Conservation (phyloP, 106 monocot genomes). For the Posidonia australis region DNA sequence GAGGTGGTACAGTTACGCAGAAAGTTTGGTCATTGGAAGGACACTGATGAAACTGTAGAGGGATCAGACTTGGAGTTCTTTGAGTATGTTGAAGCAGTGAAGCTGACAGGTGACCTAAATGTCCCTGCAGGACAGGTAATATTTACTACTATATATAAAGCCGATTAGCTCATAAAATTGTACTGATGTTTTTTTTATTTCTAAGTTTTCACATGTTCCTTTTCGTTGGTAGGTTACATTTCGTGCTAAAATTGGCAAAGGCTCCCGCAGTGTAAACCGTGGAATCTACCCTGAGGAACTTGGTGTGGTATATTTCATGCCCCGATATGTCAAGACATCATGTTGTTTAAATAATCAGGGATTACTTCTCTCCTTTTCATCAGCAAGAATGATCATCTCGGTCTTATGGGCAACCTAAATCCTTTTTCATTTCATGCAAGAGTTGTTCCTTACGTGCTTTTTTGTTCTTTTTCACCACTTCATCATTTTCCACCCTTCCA, state of each 20-base stretch:
- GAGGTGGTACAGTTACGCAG: slow-evolving; percentile 74
- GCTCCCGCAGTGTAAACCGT: slow-evolving; percentile 39
- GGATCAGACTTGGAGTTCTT: slow-evolving; percentile 66
- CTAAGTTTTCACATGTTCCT: slow-evolving; percentile 2
- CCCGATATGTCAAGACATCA: neutral
- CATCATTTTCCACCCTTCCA: too few species aligned
- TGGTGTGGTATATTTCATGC: slow-evolving; percentile 51
- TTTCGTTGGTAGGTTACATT: slow-evolving; percentile 62
- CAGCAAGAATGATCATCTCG: too few species aligned
- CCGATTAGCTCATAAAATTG: neutral
- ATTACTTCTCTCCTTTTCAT: too few species aligned
- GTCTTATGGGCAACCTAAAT: too few species aligned
- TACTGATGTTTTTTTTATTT: neutral
- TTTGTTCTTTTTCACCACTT: too few species aligned
- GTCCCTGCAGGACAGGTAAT: slow-evolving; percentile 89
- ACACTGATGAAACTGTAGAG: slow-evolving; percentile 21
- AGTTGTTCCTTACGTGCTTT: too few species aligned
- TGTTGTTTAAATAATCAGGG: too few species aligned
- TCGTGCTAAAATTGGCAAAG: slow-evolving; percentile 90
- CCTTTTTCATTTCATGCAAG: too few species aligned
- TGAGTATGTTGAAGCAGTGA: slow-evolving; percentile 91
- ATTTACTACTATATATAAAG: neutral
- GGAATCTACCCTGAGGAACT: slow-evolving; percentile 85
- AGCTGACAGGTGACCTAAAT: slow-evolving; percentile 86
- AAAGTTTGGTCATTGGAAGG: slow-evolving; percentile 79